phyloP scores from a whole-genome alignment of 2,329 filamentous ascomycete species.

The Penicillium sclerotiorum region DNA sequence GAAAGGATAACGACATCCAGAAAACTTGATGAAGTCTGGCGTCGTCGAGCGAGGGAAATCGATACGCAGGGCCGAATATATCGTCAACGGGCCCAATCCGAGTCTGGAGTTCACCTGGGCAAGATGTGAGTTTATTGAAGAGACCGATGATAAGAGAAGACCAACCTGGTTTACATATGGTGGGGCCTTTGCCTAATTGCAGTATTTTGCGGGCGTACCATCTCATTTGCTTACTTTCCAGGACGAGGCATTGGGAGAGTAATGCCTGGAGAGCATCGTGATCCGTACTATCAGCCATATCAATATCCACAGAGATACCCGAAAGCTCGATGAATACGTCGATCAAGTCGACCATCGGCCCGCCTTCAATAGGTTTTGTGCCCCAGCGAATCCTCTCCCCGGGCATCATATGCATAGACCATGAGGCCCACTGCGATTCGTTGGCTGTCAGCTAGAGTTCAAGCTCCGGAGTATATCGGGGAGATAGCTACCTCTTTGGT shows the following conservation, averaged over 20 bases:
- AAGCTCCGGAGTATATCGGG: too few species aligned
- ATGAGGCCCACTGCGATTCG: neutral
- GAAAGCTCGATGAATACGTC: neutral
- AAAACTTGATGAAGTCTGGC: neutral
- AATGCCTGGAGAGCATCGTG: neutral
- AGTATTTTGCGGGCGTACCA: neutral
- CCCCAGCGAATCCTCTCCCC: neutral
- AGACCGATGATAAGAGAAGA: neutral
- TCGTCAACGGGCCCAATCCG: neutral
- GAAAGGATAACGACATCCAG: neutral
- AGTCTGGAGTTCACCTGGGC: neutral
- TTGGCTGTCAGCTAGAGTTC: neutral
- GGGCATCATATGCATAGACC: neutral
- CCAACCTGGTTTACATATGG: neutral
- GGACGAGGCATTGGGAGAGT: neutral
- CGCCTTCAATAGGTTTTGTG: neutral
- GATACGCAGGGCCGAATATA: neutral
- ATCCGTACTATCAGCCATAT: neutral
- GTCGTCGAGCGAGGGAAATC: neutral
- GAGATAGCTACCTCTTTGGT: neutral
- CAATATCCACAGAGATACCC: neutral
- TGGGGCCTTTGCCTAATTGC: neutral
- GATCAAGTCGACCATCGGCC: neutral
- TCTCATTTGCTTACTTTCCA: neutral
- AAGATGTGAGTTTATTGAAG: neutral